Base-by-base conservation (phyloP, 2,329 filamentous ascomycete genomes). In the Arthroderma sp. region DNA sequence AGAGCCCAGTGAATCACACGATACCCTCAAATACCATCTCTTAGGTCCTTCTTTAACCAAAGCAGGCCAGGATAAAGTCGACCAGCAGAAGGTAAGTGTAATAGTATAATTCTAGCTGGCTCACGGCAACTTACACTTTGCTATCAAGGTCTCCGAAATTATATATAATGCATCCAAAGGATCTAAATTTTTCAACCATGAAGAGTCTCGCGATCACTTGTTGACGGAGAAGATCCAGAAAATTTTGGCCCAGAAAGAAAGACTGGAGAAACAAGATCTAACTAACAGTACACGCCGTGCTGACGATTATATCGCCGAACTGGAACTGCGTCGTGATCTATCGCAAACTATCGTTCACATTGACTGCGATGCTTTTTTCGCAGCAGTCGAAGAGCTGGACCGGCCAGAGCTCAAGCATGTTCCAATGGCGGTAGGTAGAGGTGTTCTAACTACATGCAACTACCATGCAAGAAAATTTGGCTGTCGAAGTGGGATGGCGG, bases 161-260 rank as follows among this genome's bases (percentile, higher is more conserved):
- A 98, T 98, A 48, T 96, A 95, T 66, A 86, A 94, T 62, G 87
- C 88, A 7, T 95, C 87, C 10, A 95, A 93, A 60, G 91, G 91
- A 40, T 94, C 86, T 53, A 95, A 94, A 61, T 98, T 82, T 68
- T 98, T 96, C 73, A 85, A 82, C 54, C 86, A 88, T 48, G 91
- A 98, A 63, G 83, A 94, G 60, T 73, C 68, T 46, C 82, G 81
- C 55, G 89, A 96, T 68, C 82, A 82, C 56, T 73, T 77, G 38
- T 74, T 96, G 15, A 95, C 89, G 0, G 72, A 80, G 45, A 95
- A 94, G 63, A 95, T 96, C 54, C 77, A 81, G 43, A 74, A 77
- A 36, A 89, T 95, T 46, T 64, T 91, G 37, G 72, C 74, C 8
- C 83, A 80, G 58, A 94, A 93, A 61, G 69, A 71, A 2, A 76